Evolutionary conservation across 1,284 basidiomycete species (phyloP), one percentile per base, ranked within the genome.

Genomic region (Ganoderma lingzhi): DNA sequence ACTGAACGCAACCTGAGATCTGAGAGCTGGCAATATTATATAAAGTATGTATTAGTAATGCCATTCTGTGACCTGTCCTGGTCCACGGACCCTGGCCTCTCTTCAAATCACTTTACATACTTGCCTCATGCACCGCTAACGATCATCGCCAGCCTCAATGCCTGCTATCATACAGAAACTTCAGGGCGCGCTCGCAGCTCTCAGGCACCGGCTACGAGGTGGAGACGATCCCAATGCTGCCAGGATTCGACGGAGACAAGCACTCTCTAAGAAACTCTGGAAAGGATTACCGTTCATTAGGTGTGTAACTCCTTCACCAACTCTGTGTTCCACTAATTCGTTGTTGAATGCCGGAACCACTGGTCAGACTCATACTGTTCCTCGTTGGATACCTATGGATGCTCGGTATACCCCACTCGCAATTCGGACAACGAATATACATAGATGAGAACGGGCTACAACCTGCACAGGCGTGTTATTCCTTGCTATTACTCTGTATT

Each of bases 401-500:
- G 78, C 71, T 90, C 6, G 80, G 86, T 12, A 85, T 97, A 64
- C 95, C 95, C 5, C 84, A 86, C 17, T 84, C 88, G 19, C 79
- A 82, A 1, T 84, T 97, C 3, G 92, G 91, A 19, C 86, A 90
- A 75, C 79, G 82, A 5, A 93, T 90, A 19, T 97, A 95, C 78
- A 92, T 96, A 60, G 95, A 97, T 78, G 96, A 98, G 83, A 97
- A 98, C 80, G 96, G 97, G 0, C 82, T 98, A 35, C 94, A 96
- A 77, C 96, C 97, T 5, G 92, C 88, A 3, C 94, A 96, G 83
- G 96, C 96, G 73, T 66, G 82, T 75, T 23, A 4, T 17, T 23
- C 1, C 61, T 15, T 19, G 37, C 8, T 30, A 55, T 4, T 17
- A 10, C 19, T 23, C 15, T 60, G 8, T 12, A 37, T 58, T 35